Base-by-base conservation (phyloP, 2,329 filamentous ascomycete genomes). In the Fusarium sp. region DNA sequence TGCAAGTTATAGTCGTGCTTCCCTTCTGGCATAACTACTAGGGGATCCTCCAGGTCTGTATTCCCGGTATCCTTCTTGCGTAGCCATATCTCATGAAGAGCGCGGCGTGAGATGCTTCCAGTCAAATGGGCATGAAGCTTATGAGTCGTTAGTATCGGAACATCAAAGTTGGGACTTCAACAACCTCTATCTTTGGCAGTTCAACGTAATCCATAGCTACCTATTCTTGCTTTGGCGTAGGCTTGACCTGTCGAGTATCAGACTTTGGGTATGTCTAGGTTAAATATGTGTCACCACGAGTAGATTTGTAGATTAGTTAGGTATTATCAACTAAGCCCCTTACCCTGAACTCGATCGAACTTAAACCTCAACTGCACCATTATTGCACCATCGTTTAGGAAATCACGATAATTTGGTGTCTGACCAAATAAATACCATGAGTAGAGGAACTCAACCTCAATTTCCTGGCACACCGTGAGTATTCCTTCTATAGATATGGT, bases 41-140 rank as follows among this genome's bases (percentile, higher is more conserved):
- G 77, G 3, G 92, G 92, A 72, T 96, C 91, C 48, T 88, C 82
- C 2, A 94, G 80, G 11, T 82, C 75, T 4, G 88, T 85, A 21
- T 82, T 74, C 6, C 83, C 81, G 10, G 84, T 78, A 5, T 80
- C 79, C 59, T 85, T 87, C 75, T 89, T 91, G 54, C 77, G 76
- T 46, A 80, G 71, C 91, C 92, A 96, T 74, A 95, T 88, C 36
- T 92, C 85, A 74, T 93, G 91, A 3, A 96, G 86, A 63, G 87
- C 90, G 72, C 87, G 80, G 31, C 90, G 87, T 74, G 87, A 90
- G 76, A 96, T 92, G 76, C 90, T 93, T 52, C 92, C 92, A 39
- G 88, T 92, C 42, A 96, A 84, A 78, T 96, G 92, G 64, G 92
- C 92, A 73, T 96, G 92, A 52, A 95, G 85, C 90, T 94, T 46